These are phyloP conservation scores for Leccinum variabile DNA, from an alignment of 1,284 basidiomycete genomes.

Conservation along the genomic window DNA sequence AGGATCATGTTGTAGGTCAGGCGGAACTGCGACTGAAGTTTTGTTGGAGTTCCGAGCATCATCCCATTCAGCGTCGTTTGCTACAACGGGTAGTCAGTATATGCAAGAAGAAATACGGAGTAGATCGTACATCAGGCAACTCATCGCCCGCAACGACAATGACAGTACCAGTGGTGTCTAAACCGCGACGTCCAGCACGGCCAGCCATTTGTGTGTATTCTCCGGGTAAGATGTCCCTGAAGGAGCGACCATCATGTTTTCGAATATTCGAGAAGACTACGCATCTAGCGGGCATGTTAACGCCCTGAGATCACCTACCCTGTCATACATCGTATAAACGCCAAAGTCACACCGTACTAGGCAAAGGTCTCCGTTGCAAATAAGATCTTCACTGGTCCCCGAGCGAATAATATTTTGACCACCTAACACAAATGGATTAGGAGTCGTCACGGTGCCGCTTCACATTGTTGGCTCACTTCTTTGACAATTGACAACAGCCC, in stretches of 20 bases:
- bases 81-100: slow-evolving; percentile 41
- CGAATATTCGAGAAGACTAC: slow-evolving; percentile 96
- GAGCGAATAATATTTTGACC: slow-evolving; percentile 94
- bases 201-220: slow-evolving; percentile 99
- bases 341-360: slow-evolving; percentile 56
- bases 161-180: slow-evolving; percentile 95
- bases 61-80: slow-evolving; percentile 77
- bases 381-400: slow-evolving; percentile 94
- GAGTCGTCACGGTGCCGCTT: background rate
- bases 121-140: slow-evolving; percentile 75
- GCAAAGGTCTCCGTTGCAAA: slow-evolving; percentile 99
- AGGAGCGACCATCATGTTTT: slow-evolving; percentile 94
- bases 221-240: slow-evolving; percentile 86
- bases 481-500: slow-evolving; percentile 97
- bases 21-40: slow-evolving; percentile 95
- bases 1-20: slow-evolving; percentile 99
- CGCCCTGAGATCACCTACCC: slow-evolving; percentile 59
- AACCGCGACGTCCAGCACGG: slow-evolving; percentile 92
- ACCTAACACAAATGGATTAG: slow-evolving; percentile 50
- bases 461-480: slow-evolving; percentile 55
- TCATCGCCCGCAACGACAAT: slow-evolving; percentile 87
- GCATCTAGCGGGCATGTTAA: slow-evolving; percentile 98
- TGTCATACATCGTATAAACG: slow-evolving; percentile 8
- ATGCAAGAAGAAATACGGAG: slow-evolving; percentile 4
- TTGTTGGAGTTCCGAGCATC: slow-evolving; percentile 92